A percentile compares a stretch with the other conserved stretches of the same genome.
phyloP scores from a whole-genome alignment of 2,329 filamentous ascomycete species.

The Gaeumannomyces tritici region DNA sequence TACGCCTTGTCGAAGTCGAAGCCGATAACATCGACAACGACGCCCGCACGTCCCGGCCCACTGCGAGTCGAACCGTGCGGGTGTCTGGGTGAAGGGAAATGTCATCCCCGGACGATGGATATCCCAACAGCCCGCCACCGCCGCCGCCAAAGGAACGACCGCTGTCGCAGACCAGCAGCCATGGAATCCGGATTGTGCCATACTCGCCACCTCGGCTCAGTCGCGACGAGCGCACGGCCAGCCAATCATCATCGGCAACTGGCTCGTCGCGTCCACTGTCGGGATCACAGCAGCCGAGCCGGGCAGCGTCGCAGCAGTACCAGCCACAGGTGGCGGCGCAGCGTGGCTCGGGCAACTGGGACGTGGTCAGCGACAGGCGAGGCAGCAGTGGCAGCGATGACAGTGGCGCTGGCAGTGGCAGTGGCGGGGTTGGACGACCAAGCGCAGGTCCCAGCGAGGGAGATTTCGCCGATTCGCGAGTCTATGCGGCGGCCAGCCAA shows the following conservation, averaged over 20 bases:
- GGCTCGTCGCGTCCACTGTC: conserved; percentile 4
- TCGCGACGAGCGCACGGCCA: conserved; percentile 10
- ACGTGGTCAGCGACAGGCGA: too few species aligned
- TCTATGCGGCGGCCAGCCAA: conserved; percentile 14
- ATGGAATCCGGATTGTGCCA: conserved; percentile 37
- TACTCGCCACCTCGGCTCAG: conserved; percentile 35
- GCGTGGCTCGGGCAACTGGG: too few species aligned
- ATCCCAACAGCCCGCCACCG: conserved; percentile 15
- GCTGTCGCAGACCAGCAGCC: conserved; percentile 29
- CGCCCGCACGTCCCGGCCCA: conserved; percentile 5
- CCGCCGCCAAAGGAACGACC: conserved; percentile 28
- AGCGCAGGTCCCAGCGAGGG: not conserved
- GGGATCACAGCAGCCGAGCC: not conserved
- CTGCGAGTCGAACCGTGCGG: conserved; percentile 13
- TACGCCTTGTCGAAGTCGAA: not conserved
- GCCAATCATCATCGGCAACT: conserved; percentile 12
- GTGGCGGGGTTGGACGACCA: too few species aligned
- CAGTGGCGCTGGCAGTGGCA: not conserved
- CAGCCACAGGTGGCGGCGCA: conserved; percentile 2
- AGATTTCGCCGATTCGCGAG: conserved; percentile 9
- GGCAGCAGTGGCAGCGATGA: too few species aligned
- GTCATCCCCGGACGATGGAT: conserved; percentile 14
- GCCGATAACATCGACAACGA: not conserved
- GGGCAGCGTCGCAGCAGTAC: not conserved
- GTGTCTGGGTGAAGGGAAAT: conserved; percentile 14